Evolutionary conservation across 805 yeast genomes (phyloP).

Genomic region (Teunomyces atbi): DNA sequence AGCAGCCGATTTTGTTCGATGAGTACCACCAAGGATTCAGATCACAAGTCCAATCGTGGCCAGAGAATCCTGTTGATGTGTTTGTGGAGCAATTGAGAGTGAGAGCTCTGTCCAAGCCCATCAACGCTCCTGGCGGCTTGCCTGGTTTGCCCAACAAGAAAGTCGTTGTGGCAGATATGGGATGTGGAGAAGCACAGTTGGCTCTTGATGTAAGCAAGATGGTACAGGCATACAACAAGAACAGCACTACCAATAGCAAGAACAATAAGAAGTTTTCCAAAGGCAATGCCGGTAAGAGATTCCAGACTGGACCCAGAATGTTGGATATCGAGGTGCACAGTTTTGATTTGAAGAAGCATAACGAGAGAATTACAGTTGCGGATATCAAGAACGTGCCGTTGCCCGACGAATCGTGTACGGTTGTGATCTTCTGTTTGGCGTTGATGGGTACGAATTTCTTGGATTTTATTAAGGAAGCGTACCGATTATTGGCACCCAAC

Average conservation of each 20-base stretch:
- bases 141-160: conserved; percentile 67
- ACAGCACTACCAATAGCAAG: conserved; percentile 20
- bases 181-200: conserved; percentile 96
- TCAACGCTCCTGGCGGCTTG: conserved; percentile 94
- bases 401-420: conserved; percentile 70
- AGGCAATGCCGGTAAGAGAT: conserved; percentile 8
- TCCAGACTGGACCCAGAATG: conserved; percentile 26
- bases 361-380: conserved; percentile 91
- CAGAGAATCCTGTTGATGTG: conserved; percentile 95
- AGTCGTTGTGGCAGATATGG: conserved; percentile 95
- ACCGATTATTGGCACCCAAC: conserved; percentile 79
- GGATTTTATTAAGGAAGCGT: conserved; percentile 88
- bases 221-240: conserved; percentile 33
- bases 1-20: conserved; percentile 85
- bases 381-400: conserved; percentile 91
- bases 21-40: conserved; percentile 96
- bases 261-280: conserved; percentile 3
- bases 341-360: conserved; percentile 88
- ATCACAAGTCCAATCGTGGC: conserved; percentile 96
- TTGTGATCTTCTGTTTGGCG: conserved; percentile 92
- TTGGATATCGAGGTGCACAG: conserved; percentile 70
- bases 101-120: conserved; percentile 56
- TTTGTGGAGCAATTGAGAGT: conserved; percentile 69
- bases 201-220: conserved; percentile 62
- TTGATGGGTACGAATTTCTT: conserved; percentile 96